phyloP scores from a whole-genome alignment of 2,329 filamentous ascomycete genomes.

The Ophiosphaerella korrae region DNA sequence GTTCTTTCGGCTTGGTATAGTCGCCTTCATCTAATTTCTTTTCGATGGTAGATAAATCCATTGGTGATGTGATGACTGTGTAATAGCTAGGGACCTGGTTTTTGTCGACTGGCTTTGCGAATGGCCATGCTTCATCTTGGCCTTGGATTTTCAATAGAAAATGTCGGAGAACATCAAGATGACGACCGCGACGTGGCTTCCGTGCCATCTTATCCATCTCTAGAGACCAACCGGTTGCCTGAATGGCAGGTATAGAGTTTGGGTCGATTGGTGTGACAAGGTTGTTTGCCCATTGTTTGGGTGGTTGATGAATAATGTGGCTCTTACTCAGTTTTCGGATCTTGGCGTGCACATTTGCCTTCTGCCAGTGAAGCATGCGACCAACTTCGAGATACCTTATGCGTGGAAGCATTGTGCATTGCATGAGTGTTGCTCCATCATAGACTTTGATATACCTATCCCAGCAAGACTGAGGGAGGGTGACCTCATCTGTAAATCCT shows the following conservation, averaged over 20 bases:
- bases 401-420: slow-evolving; percentile 94
- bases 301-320: slow-evolving; percentile 83
- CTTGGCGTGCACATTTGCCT: slow-evolving; percentile 91
- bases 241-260: slow-evolving; percentile 82
- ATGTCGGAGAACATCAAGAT: slow-evolving; percentile 90
- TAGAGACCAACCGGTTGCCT: slow-evolving; percentile 86
- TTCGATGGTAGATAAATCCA: slow-evolving; percentile 96
- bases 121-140: slow-evolving; percentile 89
- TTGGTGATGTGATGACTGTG: slow-evolving; percentile 94
- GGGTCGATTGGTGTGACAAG: slow-evolving; percentile 74
- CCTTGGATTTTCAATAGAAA: slow-evolving; percentile 94
- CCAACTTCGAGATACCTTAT: slow-evolving; percentile 91
- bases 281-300: slow-evolving; percentile 81
- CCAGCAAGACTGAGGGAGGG: slow-evolving; percentile 84
- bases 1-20: slow-evolving; percentile 91
- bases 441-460: slow-evolving; percentile 99
- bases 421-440: slow-evolving; percentile 98
- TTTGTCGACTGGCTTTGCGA: slow-evolving; percentile 87
- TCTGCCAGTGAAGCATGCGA: slow-evolving; percentile 94
- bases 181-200: slow-evolving; percentile 90
- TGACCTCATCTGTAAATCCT: slow-evolving; percentile 97
- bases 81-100: slow-evolving; percentile 98
- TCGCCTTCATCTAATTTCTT: slow-evolving; percentile 89
- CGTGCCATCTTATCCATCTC: slow-evolving; percentile 97
- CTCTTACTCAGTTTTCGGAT: slow-evolving; percentile 88